These are phyloP conservation scores for Trypanosomatidae sp. DNA, from an alignment of 208 protist genomes.

Conservation along the genomic window DNA sequence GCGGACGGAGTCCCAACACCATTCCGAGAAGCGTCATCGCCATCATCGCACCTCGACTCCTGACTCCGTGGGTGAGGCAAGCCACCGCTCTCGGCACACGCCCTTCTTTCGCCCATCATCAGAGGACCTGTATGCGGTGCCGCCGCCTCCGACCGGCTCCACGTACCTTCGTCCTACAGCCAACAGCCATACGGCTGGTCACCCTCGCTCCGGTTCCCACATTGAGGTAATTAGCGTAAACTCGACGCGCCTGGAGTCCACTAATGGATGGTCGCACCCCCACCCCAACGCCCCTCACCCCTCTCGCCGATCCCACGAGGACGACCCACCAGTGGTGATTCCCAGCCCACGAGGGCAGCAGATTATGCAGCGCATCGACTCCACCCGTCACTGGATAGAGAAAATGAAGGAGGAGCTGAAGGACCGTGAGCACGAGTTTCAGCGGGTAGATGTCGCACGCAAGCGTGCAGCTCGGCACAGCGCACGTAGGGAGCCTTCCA, in stretches of 20 bases:
- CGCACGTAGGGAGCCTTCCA: constrained; percentile 1
- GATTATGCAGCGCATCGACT: constrained; percentile 42
- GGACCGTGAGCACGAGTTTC: constrained; percentile 17
- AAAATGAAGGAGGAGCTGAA: constrained; percentile 52
- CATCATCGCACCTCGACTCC: constrained; percentile 9
- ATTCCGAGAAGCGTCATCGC: constrained; percentile 14
- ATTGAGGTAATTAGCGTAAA: constrained; percentile 55
- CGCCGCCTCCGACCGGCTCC: constrained; percentile 6
- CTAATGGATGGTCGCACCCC: constrained; percentile 11
- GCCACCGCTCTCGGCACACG: constrained; percentile 10
- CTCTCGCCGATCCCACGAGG: constrained; percentile 21
- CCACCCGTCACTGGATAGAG: constrained; percentile 51
- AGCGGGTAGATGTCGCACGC: constrained; percentile 3
- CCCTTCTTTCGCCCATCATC: constrained; percentile 6
- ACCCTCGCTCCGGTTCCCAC: constrained; percentile 28
- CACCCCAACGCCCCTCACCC: constrained; percentile 16
- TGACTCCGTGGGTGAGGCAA: constrained; percentile 9
- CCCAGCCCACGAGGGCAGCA: constrained; percentile 21
- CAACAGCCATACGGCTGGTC: constrained; percentile 2
- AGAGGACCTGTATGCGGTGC: constrained; percentile 4
- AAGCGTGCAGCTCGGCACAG: background rate
- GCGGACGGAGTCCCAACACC: constrained; percentile 7
- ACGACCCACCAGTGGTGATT: constrained; percentile 10
- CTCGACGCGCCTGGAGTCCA: constrained; percentile 12
- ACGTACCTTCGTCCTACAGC: constrained; percentile 16